Base-by-base conservation (phyloP, 495 filamentous ascomycete species). In the Aspergillus mulundensis region DNA sequence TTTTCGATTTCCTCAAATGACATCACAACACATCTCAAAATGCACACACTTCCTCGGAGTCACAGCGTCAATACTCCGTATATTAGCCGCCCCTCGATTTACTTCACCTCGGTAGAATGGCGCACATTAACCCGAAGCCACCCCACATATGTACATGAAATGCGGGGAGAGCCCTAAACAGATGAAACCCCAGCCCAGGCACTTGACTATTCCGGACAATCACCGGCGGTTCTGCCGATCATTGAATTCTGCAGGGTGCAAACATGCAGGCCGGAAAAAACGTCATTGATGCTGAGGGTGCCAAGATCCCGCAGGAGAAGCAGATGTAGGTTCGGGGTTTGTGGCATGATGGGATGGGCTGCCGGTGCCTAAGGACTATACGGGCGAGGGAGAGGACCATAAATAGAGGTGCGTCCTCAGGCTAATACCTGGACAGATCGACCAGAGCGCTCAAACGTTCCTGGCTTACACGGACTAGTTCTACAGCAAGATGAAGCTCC, bases 401-500 rank as follows among this genome's bases (percentile, higher is more conserved):
- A 36, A 36, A 36, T 36, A 36, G 32, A 36, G 32, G 32, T 10
- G 2, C 12, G 12, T n/a, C n/a, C n/a, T n/a, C n/a, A n/a, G n/a
- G n/a, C n/a, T n/a, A n/a, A n/a, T n/a, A n/a, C n/a, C n/a, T n/a
- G n/a, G n/a, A n/a, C n/a, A n/a, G n/a, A n/a, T n/a, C n/a, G n/a
- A n/a, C n/a, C n/a, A n/a, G n/a, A n/a, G n/a, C n/a, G n/a, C n/a
- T n/a, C n/a, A n/a, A n/a, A n/a, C n/a, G n/a, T n/a, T n/a, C n/a
- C n/a, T n/a, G n/a, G n/a, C n/a, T n/a, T n/a, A n/a, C n/a, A n/a
- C n/a, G n/a, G n/a, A n/a, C n/a, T n/a, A n/a, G n/a, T n/a, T n/a
- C n/a, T n/a, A n/a, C n/a, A n/a, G n/a, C 42, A 48, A 48, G 34
- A 55, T 55, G 53, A 55, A 15, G 48, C 19, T 55, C 34, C 11